phyloP scores from a whole-genome alignment of 495 filamentous ascomycete genomes.

The Platismatia glauca region DNA sequence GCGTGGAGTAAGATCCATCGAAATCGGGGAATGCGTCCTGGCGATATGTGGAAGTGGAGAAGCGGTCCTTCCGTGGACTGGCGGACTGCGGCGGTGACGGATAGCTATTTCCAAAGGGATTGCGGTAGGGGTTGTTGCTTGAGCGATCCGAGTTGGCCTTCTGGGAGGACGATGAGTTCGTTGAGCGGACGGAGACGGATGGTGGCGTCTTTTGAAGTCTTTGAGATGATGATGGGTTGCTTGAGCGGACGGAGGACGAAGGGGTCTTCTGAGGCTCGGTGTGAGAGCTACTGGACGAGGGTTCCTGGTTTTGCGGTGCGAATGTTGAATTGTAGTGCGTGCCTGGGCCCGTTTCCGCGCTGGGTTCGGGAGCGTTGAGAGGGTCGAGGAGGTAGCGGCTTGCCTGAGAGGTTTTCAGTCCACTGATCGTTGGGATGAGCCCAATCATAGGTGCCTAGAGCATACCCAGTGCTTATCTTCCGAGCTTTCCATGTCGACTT shows the following conservation, averaged over 20 bases:
- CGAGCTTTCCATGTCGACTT: slow-evolving; percentile 27
- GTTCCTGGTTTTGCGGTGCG: slow-evolving; percentile 13
- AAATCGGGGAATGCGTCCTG: slow-evolving; percentile 27
- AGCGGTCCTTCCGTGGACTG: slow-evolving; percentile 29
- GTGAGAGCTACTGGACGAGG: slow-evolving; percentile 16
- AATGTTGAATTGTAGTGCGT: slow-evolving; percentile 35
- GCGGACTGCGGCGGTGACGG: slow-evolving; percentile 27
- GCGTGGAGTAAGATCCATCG: slow-evolving; percentile 19
- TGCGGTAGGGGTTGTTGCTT: slow-evolving; percentile 36
- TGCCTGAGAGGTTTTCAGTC: slow-evolving; percentile 25
- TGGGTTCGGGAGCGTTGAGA: slow-evolving; percentile 44
- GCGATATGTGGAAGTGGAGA: slow-evolving; percentile 23
- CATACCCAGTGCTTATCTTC: slow-evolving; percentile 34
- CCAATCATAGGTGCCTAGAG: neutral
- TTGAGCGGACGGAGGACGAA: slow-evolving; percentile 14
- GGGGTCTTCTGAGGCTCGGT: slow-evolving; percentile 15
- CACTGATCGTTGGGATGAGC: neutral
- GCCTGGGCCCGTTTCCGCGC: slow-evolving; percentile 43
- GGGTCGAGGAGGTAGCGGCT: slow-evolving; percentile 50
- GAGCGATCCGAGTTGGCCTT: slow-evolving; percentile 20
- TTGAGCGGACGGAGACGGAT: slow-evolving; percentile 7
- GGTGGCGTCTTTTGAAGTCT: slow-evolving; percentile 5
- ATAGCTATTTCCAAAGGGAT: slow-evolving; percentile 24
- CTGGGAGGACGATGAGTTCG: slow-evolving; percentile 5
- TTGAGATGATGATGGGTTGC: neutral